Evolutionary conservation across 2,329 filamentous ascomycete species (phyloP).

Genomic region (Chaetomium globosum): DNA sequence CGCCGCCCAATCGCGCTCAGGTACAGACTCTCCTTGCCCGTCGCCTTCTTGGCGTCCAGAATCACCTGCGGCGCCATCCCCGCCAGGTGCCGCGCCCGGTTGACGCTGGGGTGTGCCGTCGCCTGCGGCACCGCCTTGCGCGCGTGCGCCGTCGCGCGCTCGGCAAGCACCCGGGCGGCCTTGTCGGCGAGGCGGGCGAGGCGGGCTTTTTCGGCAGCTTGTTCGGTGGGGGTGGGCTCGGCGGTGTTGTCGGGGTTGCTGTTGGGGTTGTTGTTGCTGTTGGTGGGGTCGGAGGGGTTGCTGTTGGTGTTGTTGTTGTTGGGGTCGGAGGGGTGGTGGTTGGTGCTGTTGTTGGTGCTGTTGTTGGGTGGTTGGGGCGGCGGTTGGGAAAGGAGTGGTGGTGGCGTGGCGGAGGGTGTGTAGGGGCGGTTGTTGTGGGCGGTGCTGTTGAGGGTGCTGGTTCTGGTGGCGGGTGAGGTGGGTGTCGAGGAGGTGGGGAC

Average conservation of each 20-base stretch:
- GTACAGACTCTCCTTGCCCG: conserved; percentile 75
- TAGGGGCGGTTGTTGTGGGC: conserved; percentile 22
- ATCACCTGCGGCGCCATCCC: conserved; percentile 68
- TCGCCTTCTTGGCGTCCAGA: conserved; percentile 75
- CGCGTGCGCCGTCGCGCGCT: conserved; percentile 59
- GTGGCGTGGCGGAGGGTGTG: conserved; percentile 22
- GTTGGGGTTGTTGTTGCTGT: background rate
- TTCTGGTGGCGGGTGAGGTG: conserved; percentile 33
- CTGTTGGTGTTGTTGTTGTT: conserved; percentile 15
- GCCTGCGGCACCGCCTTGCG: conserved; percentile 53
- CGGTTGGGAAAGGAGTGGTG: conserved; percentile 29
- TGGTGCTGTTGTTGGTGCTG: conserved; percentile 9
- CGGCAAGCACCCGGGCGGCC: conserved; percentile 57
- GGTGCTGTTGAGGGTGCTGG: conserved; percentile 24
- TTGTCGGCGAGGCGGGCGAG: conserved; percentile 61
- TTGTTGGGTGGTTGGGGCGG: conserved; percentile 24
- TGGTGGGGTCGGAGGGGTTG: background rate
- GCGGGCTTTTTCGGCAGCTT: conserved; percentile 63
- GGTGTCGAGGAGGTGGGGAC: conserved; percentile 25
- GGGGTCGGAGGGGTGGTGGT: conserved; percentile 7
- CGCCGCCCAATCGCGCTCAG: conserved; percentile 61
- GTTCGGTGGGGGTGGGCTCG: conserved; percentile 52
- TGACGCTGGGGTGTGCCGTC: conserved; percentile 60
- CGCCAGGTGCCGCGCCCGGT: conserved; percentile 60
- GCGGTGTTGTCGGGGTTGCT: conserved; percentile 2